Evolutionary conservation across 192 early-diverging fungal species (phyloP).

Genomic region (Umbelopsis ramanniana): DNA sequence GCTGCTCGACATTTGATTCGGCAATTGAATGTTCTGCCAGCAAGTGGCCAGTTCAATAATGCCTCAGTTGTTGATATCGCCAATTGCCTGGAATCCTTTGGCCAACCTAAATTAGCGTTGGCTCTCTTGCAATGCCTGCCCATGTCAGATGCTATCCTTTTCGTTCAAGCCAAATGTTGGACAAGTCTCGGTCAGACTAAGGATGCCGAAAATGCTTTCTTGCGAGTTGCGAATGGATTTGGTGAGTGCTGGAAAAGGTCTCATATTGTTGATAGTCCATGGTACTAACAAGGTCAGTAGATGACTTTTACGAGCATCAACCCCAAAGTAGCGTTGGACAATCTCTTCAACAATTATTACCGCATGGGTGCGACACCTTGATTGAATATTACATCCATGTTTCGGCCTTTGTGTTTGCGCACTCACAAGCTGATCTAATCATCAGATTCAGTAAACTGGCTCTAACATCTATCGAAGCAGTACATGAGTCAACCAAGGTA

Average conservation of each 20-base stretch:
- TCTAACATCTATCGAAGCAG: slow-evolving; percentile 1
- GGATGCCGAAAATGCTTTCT: slow-evolving; percentile 9
- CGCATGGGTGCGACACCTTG: neutral
- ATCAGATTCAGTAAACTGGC: slow-evolving; percentile 14
- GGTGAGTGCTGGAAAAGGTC: neutral
- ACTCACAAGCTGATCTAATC: slow-evolving; percentile 1
- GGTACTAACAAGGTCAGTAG: neutral
- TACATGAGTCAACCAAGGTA: slow-evolving; percentile 3
- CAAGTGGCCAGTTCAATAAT: neutral
- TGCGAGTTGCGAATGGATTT: slow-evolving; percentile 10
- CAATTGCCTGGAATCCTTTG: neutral
- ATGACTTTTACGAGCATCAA: slow-evolving; percentile 22
- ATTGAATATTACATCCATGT: slow-evolving; percentile 16
- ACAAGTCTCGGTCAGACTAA: neutral
- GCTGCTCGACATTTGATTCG: neutral
- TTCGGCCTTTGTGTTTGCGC: neutral
- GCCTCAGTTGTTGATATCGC: neutral
- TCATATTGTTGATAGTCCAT: neutral
- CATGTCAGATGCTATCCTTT: neutral
- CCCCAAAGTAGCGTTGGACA: neutral
- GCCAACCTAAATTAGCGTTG: neutral
- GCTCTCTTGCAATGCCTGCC: neutral
- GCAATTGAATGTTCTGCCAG: neutral
- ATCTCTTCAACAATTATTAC: neutral
- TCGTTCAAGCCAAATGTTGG: slow-evolving; percentile 16